A percentile compares a stretch with the other conserved stretches of the same genome.
phyloP scores from a whole-genome alignment of 352 stramenopile genomes.

The Globisporangium echinulatum region DNA sequence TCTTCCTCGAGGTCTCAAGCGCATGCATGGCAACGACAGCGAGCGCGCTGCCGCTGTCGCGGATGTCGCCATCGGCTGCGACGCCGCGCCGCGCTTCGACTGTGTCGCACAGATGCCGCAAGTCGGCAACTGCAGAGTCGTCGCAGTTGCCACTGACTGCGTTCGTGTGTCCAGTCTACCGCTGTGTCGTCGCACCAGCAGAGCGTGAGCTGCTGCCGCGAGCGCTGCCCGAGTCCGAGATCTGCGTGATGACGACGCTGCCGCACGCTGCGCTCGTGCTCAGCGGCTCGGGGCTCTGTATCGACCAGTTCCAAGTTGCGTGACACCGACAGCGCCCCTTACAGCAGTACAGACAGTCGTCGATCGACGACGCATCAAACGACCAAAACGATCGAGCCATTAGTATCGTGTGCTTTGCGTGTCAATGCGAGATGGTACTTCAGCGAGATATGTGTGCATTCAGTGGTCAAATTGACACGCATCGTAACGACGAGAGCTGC shows the following conservation, averaged over 20 bases:
- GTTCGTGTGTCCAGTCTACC: slow-evolving; percentile 26
- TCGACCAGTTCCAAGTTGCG: slow-evolving; percentile 1
- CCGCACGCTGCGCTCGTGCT: slow-evolving; percentile 23
- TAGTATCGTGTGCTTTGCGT: too few relatives aligned
- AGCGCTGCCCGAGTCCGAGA: slow-evolving; percentile 8
- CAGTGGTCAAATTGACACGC: too few relatives aligned
- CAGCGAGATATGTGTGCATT: too few relatives aligned
- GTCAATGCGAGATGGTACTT: too few relatives aligned
- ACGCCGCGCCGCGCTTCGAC: not conserved
- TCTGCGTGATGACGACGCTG: slow-evolving; percentile 20
- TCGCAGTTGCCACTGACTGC: not conserved
- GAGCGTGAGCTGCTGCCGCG: not conserved
- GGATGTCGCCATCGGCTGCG: not conserved
- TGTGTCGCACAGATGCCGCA: not conserved
- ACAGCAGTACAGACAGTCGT: too few relatives aligned
- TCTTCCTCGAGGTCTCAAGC: slow-evolving; percentile 27
- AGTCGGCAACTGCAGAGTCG: not conserved
- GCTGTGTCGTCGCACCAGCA: not conserved
- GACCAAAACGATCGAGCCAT: too few relatives aligned
- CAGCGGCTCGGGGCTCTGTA: slow-evolving; percentile 22
- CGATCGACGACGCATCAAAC: too few relatives aligned
- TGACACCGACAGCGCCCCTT: not conserved
- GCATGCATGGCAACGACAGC: slow-evolving; percentile 15
- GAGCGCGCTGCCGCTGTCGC: not conserved
- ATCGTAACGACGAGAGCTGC: too few relatives aligned